phyloP scores from a whole-genome alignment of 768 basidiomycete genomes.

The Lentinula sp. region DNA sequence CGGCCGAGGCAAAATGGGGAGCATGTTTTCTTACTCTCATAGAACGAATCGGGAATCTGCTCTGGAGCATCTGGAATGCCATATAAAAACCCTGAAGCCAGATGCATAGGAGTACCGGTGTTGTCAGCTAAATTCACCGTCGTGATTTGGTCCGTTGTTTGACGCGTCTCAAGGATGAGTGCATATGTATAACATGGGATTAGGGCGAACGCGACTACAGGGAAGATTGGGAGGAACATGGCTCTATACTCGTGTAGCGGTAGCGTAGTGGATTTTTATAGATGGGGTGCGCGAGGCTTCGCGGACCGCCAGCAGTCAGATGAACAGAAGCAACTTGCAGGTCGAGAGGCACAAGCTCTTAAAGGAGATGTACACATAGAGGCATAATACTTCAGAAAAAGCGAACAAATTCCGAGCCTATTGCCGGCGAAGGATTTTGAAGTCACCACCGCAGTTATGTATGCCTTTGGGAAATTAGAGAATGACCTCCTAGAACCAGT shows the following conservation, averaged over 20 bases:
- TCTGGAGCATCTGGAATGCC: not conserved
- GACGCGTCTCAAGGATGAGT: not conserved
- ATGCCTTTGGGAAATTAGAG: too few relatives aligned
- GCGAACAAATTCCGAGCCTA: not conserved
- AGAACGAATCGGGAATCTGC: not conserved
- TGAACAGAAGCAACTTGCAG: not conserved
- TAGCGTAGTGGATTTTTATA: not conserved
- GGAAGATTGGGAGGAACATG: not conserved
- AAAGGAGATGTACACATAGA: not conserved
- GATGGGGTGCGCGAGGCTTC: not conserved
- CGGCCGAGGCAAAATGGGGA: not conserved
- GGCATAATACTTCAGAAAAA: not conserved
- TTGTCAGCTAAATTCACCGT: not conserved
- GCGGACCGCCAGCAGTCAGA: not conserved
- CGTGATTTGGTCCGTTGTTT: not conserved
- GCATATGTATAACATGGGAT: not conserved
- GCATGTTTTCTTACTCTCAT: not conserved
- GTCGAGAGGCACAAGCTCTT: not conserved
- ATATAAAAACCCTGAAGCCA: constrained; percentile 3
- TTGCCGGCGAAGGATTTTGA: not conserved
- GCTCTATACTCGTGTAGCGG: not conserved
- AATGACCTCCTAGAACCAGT: not conserved
- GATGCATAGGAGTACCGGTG: not conserved
- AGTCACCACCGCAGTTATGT: not conserved
- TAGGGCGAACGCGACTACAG: not conserved